Conservation (phyloP, 73 alveolate genomes). For the Tetrahymena borealis region DNA sequence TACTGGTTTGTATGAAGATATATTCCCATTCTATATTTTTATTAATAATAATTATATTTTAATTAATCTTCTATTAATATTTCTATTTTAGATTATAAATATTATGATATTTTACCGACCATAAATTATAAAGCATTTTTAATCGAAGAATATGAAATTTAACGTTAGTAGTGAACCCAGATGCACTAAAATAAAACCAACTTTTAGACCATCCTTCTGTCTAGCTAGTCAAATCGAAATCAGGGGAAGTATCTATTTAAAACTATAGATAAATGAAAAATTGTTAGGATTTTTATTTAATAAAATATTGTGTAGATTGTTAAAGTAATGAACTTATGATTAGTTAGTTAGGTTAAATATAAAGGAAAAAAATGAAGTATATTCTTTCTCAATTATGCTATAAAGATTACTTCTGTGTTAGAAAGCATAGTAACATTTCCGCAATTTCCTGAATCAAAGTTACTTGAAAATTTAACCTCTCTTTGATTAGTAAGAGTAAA, state of each 20-base stretch:
- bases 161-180: neutral
- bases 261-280: neutral
- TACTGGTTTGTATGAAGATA: neutral
- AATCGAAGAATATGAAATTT: neutral
- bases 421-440: neutral
- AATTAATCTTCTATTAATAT: too few relatives aligned
- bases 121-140: neutral
- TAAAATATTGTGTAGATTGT: neutral
- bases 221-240: neutral
- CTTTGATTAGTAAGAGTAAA: neutral
- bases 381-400: too few relatives aligned
- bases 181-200: neutral
- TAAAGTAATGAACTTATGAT: neutral
- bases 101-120: slow-evolving; percentile 34
- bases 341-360: neutral
- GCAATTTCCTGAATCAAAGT: neutral
- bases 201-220: neutral
- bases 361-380: too few relatives aligned
- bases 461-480: neutral
- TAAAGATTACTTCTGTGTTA: neutral
- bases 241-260: neutral
- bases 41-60: too few relatives aligned
- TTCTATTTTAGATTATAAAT: slow-evolving; percentile 41
- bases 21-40: neutral
- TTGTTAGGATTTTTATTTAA: neutral